phyloP scores from a whole-genome alignment of 164 flowering plant genomes.

The Tetracentron sinense region DNA sequence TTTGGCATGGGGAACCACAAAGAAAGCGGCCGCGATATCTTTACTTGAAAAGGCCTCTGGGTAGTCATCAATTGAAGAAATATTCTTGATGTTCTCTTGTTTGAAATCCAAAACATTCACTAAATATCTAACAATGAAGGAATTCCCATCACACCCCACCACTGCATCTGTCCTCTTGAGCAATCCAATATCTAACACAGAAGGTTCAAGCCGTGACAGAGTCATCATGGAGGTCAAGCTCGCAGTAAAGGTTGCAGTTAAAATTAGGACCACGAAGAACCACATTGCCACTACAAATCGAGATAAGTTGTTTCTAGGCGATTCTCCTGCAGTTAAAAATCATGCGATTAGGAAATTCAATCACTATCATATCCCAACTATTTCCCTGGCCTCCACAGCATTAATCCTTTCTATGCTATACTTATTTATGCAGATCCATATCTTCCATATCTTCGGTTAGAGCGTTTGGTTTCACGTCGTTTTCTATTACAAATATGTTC shows the following conservation, averaged over 20 bases:
- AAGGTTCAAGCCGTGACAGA: not conserved
- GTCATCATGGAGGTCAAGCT: not conserved
- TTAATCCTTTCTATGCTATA: no score
- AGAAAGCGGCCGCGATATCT: constrained; percentile 27
- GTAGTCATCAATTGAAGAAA: constrained; percentile 16
- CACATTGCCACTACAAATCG: not conserved
- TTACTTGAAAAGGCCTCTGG: constrained; percentile 16
- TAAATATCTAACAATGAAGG: constrained; percentile 18
- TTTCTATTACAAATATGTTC: no score
- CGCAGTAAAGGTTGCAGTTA: not conserved
- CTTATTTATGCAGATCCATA: no score
- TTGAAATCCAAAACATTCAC: constrained; percentile 10
- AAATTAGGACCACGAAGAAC: not conserved
- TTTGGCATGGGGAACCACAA: constrained; percentile 23
- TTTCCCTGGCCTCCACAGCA: no score
- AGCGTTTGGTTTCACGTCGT: no score
- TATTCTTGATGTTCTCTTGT: constrained; percentile 12
- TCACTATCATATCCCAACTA: no score
- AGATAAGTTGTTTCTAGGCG: not conserved
- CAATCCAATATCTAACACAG: not conserved
- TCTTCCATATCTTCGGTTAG: no score
- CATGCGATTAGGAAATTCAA: no score
- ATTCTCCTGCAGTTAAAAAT: not conserved
- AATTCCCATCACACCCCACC: constrained; percentile 26
- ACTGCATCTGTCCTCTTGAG: not conserved